These are phyloP conservation scores for Yamadazyma tumulicola DNA, from an alignment of 805 yeast species.

Conservation along the genomic window DNA sequence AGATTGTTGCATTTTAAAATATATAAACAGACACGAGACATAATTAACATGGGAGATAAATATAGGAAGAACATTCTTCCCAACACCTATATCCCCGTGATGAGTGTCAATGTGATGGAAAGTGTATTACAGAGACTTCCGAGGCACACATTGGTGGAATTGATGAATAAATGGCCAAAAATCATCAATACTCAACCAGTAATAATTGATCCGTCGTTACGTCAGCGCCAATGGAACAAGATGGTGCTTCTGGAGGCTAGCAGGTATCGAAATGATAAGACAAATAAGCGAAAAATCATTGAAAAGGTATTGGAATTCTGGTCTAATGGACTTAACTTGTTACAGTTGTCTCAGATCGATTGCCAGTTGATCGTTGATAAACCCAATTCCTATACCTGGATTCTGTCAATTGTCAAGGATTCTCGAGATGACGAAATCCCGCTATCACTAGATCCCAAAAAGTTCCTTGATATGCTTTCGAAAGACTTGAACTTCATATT, in stretches of 20 bases:
- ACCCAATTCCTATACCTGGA: slow-evolving; percentile 47
- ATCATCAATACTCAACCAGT: slow-evolving; percentile 27
- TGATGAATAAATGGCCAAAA: slow-evolving; percentile 33
- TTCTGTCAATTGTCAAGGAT: slow-evolving; percentile 44
- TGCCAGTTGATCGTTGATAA: slow-evolving; percentile 60
- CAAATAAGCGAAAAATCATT: slow-evolving; percentile 28
- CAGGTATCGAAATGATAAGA: slow-evolving; percentile 8
- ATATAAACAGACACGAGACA: background rate
- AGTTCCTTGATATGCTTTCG: slow-evolving; percentile 47
- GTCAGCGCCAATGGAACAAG: slow-evolving; percentile 21
- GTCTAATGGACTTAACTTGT: slow-evolving; percentile 54
- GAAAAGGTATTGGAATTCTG: slow-evolving; percentile 51
- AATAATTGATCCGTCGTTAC: slow-evolving; percentile 8
- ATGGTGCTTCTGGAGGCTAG: slow-evolving; percentile 16
- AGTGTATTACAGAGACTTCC: slow-evolving; percentile 27
- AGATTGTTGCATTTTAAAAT: background rate
- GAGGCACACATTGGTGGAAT: slow-evolving; percentile 28
- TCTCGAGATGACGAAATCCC: slow-evolving; percentile 25
- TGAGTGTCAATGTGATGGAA: slow-evolving; percentile 18
- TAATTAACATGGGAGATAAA: slow-evolving; percentile 1
- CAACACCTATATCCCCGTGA: slow-evolving; percentile 35
- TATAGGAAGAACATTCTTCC: slow-evolving; percentile 27
- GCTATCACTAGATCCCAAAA: slow-evolving; percentile 46
- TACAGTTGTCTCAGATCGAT: slow-evolving; percentile 71
- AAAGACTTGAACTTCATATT: slow-evolving; percentile 48